Percentiles rank a stretch among this genome's conserved stretches.
Evolutionary conservation across 2,329 filamentous ascomycete species (phyloP).

Genomic region (Penicillium sp.): DNA sequence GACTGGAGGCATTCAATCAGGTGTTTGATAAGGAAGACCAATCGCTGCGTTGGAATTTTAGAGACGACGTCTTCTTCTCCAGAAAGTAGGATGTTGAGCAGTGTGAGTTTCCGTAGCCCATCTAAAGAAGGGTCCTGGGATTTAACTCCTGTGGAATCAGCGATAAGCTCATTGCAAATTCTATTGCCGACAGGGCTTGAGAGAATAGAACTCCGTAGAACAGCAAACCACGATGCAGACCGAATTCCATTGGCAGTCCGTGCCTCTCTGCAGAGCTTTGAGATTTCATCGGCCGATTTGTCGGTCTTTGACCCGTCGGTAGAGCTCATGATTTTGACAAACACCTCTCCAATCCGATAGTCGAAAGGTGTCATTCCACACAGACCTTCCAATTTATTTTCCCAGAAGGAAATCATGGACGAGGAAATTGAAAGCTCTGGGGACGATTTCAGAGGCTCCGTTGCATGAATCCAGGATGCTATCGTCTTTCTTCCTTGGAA

Average conservation of each 20-base stretch:
- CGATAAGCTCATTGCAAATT: slow-evolving; percentile 60
- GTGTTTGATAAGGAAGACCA: slow-evolving; percentile 80
- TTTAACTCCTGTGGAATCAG: slow-evolving; percentile 57
- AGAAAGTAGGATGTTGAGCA: slow-evolving; percentile 55
- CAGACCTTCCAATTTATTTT: slow-evolving; percentile 33
- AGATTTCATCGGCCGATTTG: slow-evolving; percentile 32
- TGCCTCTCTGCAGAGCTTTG: slow-evolving; percentile 36
- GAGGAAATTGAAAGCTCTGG: slow-evolving; percentile 24
- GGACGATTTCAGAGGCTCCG: slow-evolving; percentile 16
- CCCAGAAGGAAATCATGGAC: slow-evolving; percentile 33
- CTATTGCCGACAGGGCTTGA: slow-evolving; percentile 49
- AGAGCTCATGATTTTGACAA: slow-evolving; percentile 40
- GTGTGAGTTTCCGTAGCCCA: slow-evolving; percentile 49
- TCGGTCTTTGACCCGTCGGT: slow-evolving; percentile 24
- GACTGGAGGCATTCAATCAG: slow-evolving; percentile 69
- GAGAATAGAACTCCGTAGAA: slow-evolving; percentile 50
- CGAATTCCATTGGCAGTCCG: slow-evolving; percentile 46
- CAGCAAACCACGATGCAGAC: slow-evolving; percentile 49
- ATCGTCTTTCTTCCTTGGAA: slow-evolving; percentile 50
- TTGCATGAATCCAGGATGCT: slow-evolving; percentile 41
- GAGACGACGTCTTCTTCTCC: slow-evolving; percentile 49
- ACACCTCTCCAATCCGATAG: slow-evolving; percentile 43
- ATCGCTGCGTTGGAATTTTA: slow-evolving; percentile 57
- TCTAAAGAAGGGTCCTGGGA: slow-evolving; percentile 43
- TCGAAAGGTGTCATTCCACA: slow-evolving; percentile 31